phyloP scores from a whole-genome alignment of 495 filamentous ascomycete genomes.

The Penicillium diatomitis region DNA sequence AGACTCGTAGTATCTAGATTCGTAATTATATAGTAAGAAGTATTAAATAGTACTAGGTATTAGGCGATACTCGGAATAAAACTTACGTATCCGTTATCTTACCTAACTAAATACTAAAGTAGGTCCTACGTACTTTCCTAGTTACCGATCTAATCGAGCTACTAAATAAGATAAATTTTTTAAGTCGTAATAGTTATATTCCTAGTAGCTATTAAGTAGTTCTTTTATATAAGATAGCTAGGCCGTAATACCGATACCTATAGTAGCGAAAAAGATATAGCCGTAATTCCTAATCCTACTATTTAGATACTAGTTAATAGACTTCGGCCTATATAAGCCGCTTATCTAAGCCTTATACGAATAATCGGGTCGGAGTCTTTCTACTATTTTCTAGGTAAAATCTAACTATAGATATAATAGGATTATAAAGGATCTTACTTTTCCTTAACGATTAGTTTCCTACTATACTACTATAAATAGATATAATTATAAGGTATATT shows the following conservation, averaged over 20 bases:
- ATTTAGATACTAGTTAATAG: not conserved
- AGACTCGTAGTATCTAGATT: not conserved
- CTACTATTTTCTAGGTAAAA: not conserved
- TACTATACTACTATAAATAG: not conserved
- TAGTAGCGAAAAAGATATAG: not conserved
- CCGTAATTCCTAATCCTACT: not conserved
- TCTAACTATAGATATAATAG: not conserved
- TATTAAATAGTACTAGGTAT: not conserved
- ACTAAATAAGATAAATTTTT: not conserved
- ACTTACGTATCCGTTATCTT: not conserved
- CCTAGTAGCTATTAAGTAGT: not conserved
- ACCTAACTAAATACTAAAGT: not conserved
- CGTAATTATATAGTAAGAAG: not conserved
- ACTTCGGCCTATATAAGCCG: not conserved
- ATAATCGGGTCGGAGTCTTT: not conserved
- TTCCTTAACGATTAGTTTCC: not conserved
- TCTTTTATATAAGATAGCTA: not conserved
- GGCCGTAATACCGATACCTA: not conserved
- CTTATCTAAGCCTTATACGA: not conserved
- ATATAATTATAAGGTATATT: not conserved
- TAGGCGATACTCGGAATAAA: too few relatives aligned
- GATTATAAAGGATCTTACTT: not conserved
- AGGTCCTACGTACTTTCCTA: not conserved
- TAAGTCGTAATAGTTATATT: not conserved
- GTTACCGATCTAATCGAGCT: not conserved